Evolutionary conservation across 2,329 filamentous ascomycete species (phyloP), one percentile per base, ranked within the genome.

Genomic region (Xylaria sp.): DNA sequence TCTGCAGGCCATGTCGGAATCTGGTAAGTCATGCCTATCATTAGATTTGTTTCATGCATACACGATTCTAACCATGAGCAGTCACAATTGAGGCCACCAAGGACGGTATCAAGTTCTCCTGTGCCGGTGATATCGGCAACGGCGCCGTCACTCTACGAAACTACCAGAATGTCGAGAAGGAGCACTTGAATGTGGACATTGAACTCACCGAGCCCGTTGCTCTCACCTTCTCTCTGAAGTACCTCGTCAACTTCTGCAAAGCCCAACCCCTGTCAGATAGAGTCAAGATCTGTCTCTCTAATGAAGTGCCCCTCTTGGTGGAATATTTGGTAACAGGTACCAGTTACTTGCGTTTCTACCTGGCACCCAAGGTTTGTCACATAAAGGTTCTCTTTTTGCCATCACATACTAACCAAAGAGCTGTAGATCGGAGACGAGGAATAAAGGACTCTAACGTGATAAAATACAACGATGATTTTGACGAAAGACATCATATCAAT

Each of bases 181-280:
- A 93, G 57, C 89, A 92, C 10, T 86, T 91, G 79, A 93, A 94
- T 79, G 92, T 98, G 76, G 89, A 93, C 73, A 98, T 99, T 81
- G 90, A 94, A 79, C 90, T 99, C 71, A 92, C 90, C 48, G 97
- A 99, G 85, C 94, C 96, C 61, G 96, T 99, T 70, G 88, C 93
- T 43, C 89, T 99, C 72, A 98, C 95, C 59, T 99, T 99, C 86
- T 98, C 96, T 41, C 92, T 99, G 78, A 99, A 99, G 86, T 99
- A 99, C 85, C 91, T 99, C 2, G 93, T 97, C 87, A 98, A 98
- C 89, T 99, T 99, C 86, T 98, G 96, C 92, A 99, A 99, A 86
- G 97, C 97, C 41, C 92, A 94, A 72, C 91, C 90, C 62, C 86
- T 99, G 70, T 95, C 94, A 48, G 85, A 82, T 75, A 87, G 88